Base-by-base conservation (phyloP, 495 filamentous ascomycete genomes). In the Recurvomyces mirabilis region DNA sequence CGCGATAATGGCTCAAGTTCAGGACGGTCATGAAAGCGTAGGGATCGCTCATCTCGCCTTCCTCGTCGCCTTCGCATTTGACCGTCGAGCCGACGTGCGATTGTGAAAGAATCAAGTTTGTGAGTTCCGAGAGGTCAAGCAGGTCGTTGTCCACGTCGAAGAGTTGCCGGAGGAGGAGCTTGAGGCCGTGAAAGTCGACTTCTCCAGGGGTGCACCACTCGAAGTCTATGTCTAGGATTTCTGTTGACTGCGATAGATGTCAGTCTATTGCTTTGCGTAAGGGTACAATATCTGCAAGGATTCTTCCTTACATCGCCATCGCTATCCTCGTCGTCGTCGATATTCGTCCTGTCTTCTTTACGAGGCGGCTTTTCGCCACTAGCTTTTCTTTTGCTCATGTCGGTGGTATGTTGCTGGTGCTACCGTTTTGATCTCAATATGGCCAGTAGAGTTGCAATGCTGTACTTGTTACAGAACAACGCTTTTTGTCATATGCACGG, bases 201-300 rank as follows among this genome's bases (percentile, higher is more conserved):
- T 81, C 73, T 4, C 84, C 70, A 47, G 88, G 89, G 68, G 95
- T 91, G 68, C 96, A 96, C 77, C 83, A 94, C 66, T 96, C 93
- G 62, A 99, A 99, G 36, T 95, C 89, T 19, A 95, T 87, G 61
- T 94, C 83, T 47, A 99, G 76, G 61, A 91, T 82, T 63, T 93
- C 80, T 52, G 82, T 77, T 38, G 93, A 84, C 85, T 93, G 47
- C 30, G 15, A 43, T 18, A 28, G 22, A 12, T 23, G 20, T 49
- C 20, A 49, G 33, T 29, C 7, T 20, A 35, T 35, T 9, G 5
- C 5, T 5, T 19, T 37, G 34, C 10, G 19, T 5, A 20, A 18
- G 11, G 34, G 15, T 37, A 13, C 19, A 4, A 37, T 6, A 32
- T 3, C 13, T 12, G 30, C 12, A 32, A n/a, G n/a, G 30, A n/a